Percentiles rank a stretch among this genome's conserved stretches.
phyloP scores from a whole-genome alignment of 192 early-diverging fungal genomes.

The Podila epigama region DNA sequence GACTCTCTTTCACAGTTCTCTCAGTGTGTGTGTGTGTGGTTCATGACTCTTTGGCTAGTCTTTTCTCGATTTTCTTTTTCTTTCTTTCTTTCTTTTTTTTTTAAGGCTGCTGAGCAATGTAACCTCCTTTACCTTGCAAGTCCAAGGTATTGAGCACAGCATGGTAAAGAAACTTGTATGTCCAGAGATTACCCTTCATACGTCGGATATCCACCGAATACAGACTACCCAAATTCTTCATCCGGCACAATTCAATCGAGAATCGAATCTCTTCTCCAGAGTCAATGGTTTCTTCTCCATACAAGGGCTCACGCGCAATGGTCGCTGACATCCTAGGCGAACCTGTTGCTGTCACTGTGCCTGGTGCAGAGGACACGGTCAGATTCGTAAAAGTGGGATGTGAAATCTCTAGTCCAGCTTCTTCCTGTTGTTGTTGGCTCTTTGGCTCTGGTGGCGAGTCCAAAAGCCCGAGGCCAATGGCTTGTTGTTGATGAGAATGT shows the following conservation, averaged over 20 bases:
- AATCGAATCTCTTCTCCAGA: constrained; percentile 86
- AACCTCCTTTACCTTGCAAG: constrained; percentile 56
- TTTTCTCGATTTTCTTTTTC: too few relatives aligned
- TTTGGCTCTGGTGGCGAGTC: too few relatives aligned
- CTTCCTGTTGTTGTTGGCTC: too few relatives aligned
- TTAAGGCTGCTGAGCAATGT: constrained; percentile 10
- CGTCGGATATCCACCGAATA: constrained; percentile 79
- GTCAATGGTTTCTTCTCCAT: constrained; percentile 63
- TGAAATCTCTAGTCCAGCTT: too few relatives aligned
- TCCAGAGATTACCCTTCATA: constrained; percentile 78
- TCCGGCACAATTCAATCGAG: constrained; percentile 87
- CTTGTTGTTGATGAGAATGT: not conserved
- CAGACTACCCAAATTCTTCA: constrained; percentile 86
- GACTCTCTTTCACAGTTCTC: too few relatives aligned
- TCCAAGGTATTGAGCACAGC: constrained; percentile 58
- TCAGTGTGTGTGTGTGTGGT: too few relatives aligned
- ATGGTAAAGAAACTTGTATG: constrained; percentile 81
- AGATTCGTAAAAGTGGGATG: too few relatives aligned
- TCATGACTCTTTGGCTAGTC: too few relatives aligned
- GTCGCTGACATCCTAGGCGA: not conserved
- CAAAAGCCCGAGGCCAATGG: too few relatives aligned
- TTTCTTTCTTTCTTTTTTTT: not conserved
- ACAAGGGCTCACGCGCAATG: constrained; percentile 40
- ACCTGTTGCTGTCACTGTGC: not conserved
- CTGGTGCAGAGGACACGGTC: too few relatives aligned